phyloP scores from a whole-genome alignment of 805 yeast genomes.

The Wickerhamomyces sydowiorum region DNA sequence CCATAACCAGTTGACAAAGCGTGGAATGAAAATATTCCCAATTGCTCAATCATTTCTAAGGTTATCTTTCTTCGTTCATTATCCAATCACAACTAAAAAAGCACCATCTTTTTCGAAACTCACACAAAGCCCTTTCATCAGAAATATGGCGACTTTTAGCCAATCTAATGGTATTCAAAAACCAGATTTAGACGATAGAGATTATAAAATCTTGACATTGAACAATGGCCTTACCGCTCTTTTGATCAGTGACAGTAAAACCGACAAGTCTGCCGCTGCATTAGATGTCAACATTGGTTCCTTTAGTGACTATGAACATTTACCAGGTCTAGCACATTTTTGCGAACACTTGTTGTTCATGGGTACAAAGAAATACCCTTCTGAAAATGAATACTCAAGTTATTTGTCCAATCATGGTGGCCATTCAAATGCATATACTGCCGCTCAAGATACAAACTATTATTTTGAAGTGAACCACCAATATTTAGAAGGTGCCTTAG shows the following conservation, averaged over 20 bases:
- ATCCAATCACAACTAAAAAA: neutral
- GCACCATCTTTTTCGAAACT: neutral
- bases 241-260: conserved; percentile 58
- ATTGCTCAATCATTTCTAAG: neutral
- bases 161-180: conserved; percentile 26
- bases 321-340: conserved; percentile 79
- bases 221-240: conserved; percentile 55
- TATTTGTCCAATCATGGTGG: conserved; percentile 84
- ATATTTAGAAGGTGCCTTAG: conserved; percentile 80
- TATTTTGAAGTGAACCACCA: conserved; percentile 79
- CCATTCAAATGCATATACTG: conserved; percentile 86
- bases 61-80: neutral
- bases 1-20: neutral
- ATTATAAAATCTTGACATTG: conserved; percentile 60
- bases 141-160: conserved; percentile 7
- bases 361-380: conserved; percentile 77
- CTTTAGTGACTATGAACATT: conserved; percentile 54
- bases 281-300: conserved; percentile 77
- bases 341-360: conserved; percentile 69
- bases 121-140: neutral
- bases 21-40: neutral
- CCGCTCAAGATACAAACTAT: conserved; percentile 84
- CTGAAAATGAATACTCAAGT: conserved; percentile 71
- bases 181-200: conserved; percentile 63
- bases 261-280: conserved; percentile 77